Percentiles rank a stretch among this genome's conserved stretches.
Conservation (phyloP, 1,284 basidiomycete species). For the Cryptococcus wingfieldii region DNA sequence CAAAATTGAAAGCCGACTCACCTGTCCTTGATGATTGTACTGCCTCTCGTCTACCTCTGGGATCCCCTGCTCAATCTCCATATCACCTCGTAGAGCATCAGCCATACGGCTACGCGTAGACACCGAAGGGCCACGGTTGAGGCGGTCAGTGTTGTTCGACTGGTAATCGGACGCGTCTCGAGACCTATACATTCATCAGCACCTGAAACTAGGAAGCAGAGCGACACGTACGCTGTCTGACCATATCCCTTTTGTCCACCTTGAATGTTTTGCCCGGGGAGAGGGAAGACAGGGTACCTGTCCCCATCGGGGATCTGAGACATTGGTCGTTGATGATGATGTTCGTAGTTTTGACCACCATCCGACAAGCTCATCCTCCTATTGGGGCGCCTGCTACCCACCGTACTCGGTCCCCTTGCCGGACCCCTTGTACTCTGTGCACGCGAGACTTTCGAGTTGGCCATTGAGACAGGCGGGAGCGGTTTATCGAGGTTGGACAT, state of each 20-base stretch:
- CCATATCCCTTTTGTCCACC: constrained; percentile 8
- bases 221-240: constrained; percentile 24
- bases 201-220: background rate
- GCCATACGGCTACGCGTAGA: constrained; percentile 21
- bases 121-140: background rate
- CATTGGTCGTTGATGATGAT: constrained; percentile 11
- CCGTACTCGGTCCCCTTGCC: no score
- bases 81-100: constrained; percentile 25
- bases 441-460: background rate
- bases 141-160: constrained; percentile 7
- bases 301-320: constrained; percentile 26
- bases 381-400: constrained; percentile 2
- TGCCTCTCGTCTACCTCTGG: constrained; percentile 22
- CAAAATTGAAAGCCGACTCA: constrained; percentile 12
- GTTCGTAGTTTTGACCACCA: constrained; percentile 12
- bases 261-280: constrained; percentile 4
- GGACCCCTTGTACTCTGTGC: no score
- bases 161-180: constrained; percentile 9
- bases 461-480: constrained; percentile 13
- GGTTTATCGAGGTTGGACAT: constrained; percentile 18
- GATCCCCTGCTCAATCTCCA: constrained; percentile 20
- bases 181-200: constrained; percentile 6
- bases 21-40: constrained; percentile 3
- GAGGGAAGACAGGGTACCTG: constrained; percentile 36
- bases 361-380: constrained; percentile 20